A percentile compares a stretch with the other conserved stretches of the same genome.
These are phyloP conservation scores for Fusarium mexicanum DNA, from an alignment of 2,329 filamentous ascomycete genomes.

Conservation along the genomic window DNA sequence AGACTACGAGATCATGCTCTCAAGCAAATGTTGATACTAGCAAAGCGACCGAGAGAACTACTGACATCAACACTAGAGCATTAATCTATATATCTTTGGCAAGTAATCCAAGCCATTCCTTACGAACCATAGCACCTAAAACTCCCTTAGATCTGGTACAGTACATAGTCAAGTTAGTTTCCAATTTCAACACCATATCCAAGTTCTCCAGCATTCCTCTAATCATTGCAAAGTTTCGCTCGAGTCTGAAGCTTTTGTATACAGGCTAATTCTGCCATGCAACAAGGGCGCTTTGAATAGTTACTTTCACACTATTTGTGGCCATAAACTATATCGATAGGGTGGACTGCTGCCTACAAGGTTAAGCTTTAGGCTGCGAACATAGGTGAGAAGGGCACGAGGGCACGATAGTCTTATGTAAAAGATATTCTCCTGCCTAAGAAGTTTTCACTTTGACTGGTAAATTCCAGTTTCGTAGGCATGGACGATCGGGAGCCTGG, in stretches of 20 bases:
- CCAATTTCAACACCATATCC: not conserved
- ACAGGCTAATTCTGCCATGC: not conserved
- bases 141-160: not conserved
- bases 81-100: not conserved
- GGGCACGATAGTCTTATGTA: not conserved
- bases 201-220: not conserved
- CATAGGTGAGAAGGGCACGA: not conserved
- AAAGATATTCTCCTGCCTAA: not conserved
- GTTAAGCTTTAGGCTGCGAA: not conserved
- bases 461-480: rapidly evolving
- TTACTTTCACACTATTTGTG: not conserved
- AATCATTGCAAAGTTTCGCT: not conserved
- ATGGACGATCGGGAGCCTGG: not conserved
- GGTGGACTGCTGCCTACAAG: rapidly evolving
- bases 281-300: not conserved
- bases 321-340: not conserved
- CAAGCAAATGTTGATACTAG: not conserved
- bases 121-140: too few species aligned
- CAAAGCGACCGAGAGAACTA: not conserved
- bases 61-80: too few species aligned
- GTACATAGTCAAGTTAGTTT: not conserved
- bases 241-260: not conserved
- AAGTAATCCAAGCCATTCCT: not conserved
- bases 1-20: not conserved
- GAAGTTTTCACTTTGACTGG: not conserved